Conservation (phyloP, 495 filamentous ascomycete species). For the Penicillium mononematosum region DNA sequence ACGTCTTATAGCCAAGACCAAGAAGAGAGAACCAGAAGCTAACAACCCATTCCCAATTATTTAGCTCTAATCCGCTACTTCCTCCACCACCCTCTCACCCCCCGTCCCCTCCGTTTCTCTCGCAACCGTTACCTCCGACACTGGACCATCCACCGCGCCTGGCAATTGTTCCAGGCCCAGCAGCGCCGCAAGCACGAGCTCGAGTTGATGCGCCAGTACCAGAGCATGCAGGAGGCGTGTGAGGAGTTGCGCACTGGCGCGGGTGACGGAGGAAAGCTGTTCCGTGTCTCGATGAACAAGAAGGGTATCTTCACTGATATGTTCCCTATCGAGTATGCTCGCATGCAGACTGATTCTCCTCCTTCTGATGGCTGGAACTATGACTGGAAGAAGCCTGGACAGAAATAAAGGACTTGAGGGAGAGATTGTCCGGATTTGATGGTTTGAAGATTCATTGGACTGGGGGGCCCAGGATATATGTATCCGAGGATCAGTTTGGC, state of each 20-base stretch:
- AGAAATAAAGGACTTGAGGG: constrained; percentile 19
- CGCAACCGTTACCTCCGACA: constrained; percentile 88
- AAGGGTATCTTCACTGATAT: constrained; percentile 63
- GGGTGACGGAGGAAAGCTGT: constrained; percentile 75
- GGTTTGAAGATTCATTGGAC: constrained; percentile 6
- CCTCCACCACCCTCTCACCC: constrained; percentile 62
- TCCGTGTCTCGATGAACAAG: constrained; percentile 82
- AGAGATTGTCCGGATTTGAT: constrained; percentile 3
- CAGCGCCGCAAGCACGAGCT: constrained; percentile 57
- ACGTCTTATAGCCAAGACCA: constrained; percentile 1
- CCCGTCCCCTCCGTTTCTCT: constrained; percentile 79
- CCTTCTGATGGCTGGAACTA: constrained; percentile 75
- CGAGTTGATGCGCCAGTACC: constrained; percentile 71
- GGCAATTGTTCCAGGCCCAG: constrained; percentile 68
- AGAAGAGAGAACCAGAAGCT: background rate
- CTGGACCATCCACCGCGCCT: constrained; percentile 99
- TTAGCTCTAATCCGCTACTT: constrained; percentile 64
- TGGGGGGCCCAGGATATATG: constrained; percentile 12
- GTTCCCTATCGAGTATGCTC: constrained; percentile 86
- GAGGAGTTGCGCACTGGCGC: constrained; percentile 73
- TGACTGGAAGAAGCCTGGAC: constrained; percentile 46
- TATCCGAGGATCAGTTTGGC: constrained; percentile 23
- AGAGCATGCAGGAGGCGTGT: constrained; percentile 74
- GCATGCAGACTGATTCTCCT: constrained; percentile 77
- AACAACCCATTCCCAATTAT: background rate